These are phyloP conservation scores for Allium cepa DNA, from an alignment of 106 monocot species.

Conservation along the genomic window DNA sequence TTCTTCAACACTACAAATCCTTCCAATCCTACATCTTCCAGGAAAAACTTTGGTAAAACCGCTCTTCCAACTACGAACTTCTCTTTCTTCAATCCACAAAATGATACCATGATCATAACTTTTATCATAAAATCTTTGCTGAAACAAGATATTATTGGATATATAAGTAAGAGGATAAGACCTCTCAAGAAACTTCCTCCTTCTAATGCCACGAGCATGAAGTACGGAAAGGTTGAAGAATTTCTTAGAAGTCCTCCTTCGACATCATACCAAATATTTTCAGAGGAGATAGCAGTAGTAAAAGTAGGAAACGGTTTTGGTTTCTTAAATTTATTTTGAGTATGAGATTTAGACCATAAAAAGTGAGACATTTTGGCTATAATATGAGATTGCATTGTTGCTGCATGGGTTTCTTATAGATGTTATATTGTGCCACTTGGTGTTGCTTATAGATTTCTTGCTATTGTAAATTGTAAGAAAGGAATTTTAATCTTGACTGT, in stretches of 20 bases:
- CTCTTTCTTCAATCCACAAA: conserved; percentile 36
- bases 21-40: conserved; percentile 50
- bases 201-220: conserved; percentile 82
- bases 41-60: conserved; percentile 55
- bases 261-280: conserved; percentile 20
- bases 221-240: conserved; percentile 60
- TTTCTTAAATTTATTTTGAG: too few relatives aligned
- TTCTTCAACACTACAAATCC: conserved; percentile 32
- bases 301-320: too few relatives aligned
- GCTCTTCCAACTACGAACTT: conserved; percentile 38
- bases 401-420: too few relatives aligned
- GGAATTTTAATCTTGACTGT: too few relatives aligned
- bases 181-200: conserved; percentile 51
- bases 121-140: conserved; percentile 14
- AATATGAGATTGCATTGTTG: too few relatives aligned
- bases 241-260: conserved; percentile 50
- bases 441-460: too few relatives aligned
- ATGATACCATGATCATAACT: conserved; percentile 54
- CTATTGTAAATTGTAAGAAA: too few relatives aligned
- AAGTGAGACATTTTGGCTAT: too few relatives aligned
- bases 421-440: too few relatives aligned
- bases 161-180: conserved; percentile 44
- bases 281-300: too few relatives aligned
- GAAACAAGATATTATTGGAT: conserved; percentile 35
- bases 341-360: too few relatives aligned